Evolutionary conservation across 2,329 filamentous ascomycete genomes (phyloP).

Genomic region (Fusarium abutilonis): DNA sequence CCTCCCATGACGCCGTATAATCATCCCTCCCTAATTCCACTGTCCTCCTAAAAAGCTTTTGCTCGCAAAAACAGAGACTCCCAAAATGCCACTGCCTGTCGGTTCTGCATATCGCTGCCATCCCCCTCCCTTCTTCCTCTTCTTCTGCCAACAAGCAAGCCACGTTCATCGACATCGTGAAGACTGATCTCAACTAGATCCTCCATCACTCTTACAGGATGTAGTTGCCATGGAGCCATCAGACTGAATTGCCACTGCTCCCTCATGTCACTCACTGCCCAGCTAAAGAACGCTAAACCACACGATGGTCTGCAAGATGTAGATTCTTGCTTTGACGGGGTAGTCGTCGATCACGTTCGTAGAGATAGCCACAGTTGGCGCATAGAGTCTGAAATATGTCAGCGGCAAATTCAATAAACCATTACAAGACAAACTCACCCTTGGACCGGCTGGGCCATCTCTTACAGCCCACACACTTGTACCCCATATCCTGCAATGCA

Average conservation of each 20-base stretch:
- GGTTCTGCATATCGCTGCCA: constrained; percentile 13
- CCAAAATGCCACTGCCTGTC: constrained; percentile 32
- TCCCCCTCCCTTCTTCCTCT: background rate
- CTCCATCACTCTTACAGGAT: constrained; percentile 20
- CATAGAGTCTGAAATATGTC: constrained; percentile 74
- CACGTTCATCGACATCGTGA: constrained; percentile 8
- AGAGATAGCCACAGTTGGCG: constrained; percentile 90
- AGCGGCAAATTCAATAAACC: constrained; percentile 11
- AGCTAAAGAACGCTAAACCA: constrained; percentile 44
- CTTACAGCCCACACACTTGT: constrained; percentile 93
- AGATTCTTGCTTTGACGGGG: constrained; percentile 63
- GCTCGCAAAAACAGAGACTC: constrained; percentile 42
- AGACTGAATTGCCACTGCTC: constrained; percentile 11
- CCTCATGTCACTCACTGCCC: constrained; percentile 33
- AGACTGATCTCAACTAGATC: constrained; percentile 1
- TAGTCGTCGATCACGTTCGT: constrained; percentile 85
- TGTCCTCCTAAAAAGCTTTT: constrained; percentile 40
- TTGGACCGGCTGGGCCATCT: constrained; percentile 85
- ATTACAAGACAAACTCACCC: constrained; percentile 65
- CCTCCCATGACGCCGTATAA: constrained; percentile 45
- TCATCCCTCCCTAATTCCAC: constrained; percentile 39
- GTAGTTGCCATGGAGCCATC: constrained; percentile 8
- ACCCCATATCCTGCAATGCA: constrained; percentile 88
- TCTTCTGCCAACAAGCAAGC: constrained; percentile 13
- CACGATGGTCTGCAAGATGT: constrained; percentile 49